Evolutionary conservation across 108 stramenopile genomes (phyloP), one percentile per base, ranked within the genome.

Genomic region (Hondaea fermentalgiana): DNA sequence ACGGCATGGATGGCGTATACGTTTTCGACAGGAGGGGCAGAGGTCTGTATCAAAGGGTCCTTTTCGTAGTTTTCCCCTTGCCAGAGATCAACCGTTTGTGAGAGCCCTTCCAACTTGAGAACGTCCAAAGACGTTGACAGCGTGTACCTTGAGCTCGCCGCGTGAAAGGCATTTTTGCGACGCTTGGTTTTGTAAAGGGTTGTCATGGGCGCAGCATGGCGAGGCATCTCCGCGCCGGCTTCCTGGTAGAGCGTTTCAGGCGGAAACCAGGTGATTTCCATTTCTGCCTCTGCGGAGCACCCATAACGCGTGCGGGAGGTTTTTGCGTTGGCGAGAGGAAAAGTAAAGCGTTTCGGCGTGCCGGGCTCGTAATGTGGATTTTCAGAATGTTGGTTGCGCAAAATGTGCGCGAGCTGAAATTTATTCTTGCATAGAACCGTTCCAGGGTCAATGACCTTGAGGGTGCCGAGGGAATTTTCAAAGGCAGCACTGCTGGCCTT

Each of bases 1-100:
- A 94, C 91, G 57, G 94, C 95, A 88, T 94, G 94, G 43, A 95
- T 92, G 5, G 94, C 93, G 35, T 90, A 89, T 10, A 95, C 89
- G 44, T 91, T 91, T 45, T 91, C 87, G 71, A 95, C 92, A 5
- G 95, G 95, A 14, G 95, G 95, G 59, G 94, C 89, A 23, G 76
- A 21, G 10, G 76, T 83, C 21, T 92, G 60, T 42, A 87, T 47
- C 44, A 23, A 25, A 45, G 60, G 44, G 16, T 60, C 43, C 28
- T 87, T 21, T 88, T 87, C 5, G 92, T 90, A 23, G 72, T 89
- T 5, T 60, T 64, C 35, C 47, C 23, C 51, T 93, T 90, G 19
- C 28, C 44, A 87, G 23, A 89, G 72, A 47, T 91, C 28, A 16
- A 91, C 59, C 4, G 72, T 45, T 21, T 60, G 14, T 5, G 51